Evolutionary conservation across 306 rosid genomes (phyloP).

Genomic region (Fagus sylvatica): DNA sequence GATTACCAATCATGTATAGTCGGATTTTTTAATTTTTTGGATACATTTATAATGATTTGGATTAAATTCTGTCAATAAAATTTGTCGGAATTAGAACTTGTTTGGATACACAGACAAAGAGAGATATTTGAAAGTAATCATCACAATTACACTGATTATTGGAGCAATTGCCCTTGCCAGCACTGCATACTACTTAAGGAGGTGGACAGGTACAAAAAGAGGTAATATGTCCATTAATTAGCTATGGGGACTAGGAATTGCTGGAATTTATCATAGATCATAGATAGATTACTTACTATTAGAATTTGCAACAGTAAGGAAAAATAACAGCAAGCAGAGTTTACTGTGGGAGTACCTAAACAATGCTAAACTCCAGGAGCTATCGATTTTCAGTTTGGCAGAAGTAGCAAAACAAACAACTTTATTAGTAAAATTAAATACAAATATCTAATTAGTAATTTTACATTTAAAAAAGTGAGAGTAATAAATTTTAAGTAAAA

Average conservation of each 20-base stretch:
- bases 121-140: background rate
- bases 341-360: background rate
- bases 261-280: no score
- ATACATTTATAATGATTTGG: no score
- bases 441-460: no score
- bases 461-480: no score
- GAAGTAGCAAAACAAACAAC: conserved; percentile 26
- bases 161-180: conserved; percentile 10
- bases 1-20: no score
- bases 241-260: background rate
- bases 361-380: conserved; percentile 25
- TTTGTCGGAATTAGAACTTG: no score
- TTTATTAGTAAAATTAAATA: no score
- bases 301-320: no score
- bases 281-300: no score
- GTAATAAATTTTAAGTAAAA: no score
- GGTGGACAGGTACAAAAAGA: background rate
- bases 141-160: background rate
- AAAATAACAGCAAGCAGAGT: background rate
- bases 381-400: conserved; percentile 18
- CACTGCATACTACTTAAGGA: conserved; percentile 25
- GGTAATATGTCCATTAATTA: background rate
- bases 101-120: background rate
- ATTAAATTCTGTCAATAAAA: no score
- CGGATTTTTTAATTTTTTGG: no score